These are phyloP conservation scores for Podospora tetraspora DNA, from an alignment of 495 filamentous ascomycete genomes.

Conservation along the genomic window DNA sequence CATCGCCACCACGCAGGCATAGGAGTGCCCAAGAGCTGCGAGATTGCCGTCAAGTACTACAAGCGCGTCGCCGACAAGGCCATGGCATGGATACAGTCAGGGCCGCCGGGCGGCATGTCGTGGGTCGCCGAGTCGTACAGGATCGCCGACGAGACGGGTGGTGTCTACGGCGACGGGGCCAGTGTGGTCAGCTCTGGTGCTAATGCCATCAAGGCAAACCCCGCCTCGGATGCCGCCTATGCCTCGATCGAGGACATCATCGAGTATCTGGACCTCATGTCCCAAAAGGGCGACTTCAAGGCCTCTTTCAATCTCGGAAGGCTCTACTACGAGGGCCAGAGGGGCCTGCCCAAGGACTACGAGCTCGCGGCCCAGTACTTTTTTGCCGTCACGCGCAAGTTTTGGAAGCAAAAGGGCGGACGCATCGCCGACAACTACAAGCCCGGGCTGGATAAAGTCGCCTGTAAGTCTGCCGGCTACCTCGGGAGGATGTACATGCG, in stretches of 20 bases:
- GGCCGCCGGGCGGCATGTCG: conserved; percentile 83
- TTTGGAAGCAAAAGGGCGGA: conserved; percentile 72
- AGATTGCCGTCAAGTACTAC: conserved; percentile 80
- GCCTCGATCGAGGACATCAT: conserved; percentile 88
- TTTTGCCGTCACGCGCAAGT: conserved; percentile 69
- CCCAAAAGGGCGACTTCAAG: conserved; percentile 86
- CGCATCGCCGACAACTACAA: conserved; percentile 42
- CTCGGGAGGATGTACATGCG: conserved; percentile 90
- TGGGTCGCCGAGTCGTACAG: conserved; percentile 70
- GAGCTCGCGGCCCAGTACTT: conserved; percentile 76
- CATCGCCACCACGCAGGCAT: conserved; percentile 85
- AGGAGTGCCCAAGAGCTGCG: conserved; percentile 77
- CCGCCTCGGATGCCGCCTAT: conserved; percentile 61
- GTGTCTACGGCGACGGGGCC: conserved; percentile 91
- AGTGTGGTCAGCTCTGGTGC: conserved; percentile 85
- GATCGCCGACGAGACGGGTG: conserved; percentile 82
- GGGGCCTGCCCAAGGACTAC: conserved; percentile 67
- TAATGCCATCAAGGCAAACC: conserved; percentile 67
- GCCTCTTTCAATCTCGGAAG: conserved; percentile 84
- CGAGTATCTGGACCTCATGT: conserved; percentile 91
- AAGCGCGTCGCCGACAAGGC: conserved; percentile 92
- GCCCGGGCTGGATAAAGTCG: conserved; percentile 67
- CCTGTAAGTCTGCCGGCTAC: conserved; percentile 84
- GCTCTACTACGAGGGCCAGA: conserved; percentile 84
- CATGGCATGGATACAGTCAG: conserved; percentile 74